Evolutionary conservation across 768 basidiomycete species (phyloP), one percentile per base, ranked within the genome.

Genomic region (Pleurotus eryngii): DNA sequence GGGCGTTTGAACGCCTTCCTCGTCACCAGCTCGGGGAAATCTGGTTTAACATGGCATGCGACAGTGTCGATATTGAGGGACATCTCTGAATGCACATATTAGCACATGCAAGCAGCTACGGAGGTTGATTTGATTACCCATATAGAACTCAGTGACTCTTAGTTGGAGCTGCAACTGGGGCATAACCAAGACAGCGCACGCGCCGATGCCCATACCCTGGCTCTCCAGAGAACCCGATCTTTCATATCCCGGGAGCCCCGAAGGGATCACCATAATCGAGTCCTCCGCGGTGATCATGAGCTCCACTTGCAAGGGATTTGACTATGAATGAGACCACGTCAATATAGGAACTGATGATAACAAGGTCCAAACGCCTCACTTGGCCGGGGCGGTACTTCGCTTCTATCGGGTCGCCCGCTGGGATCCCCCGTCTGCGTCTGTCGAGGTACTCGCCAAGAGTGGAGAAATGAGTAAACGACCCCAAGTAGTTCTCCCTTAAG

Each of bases 401-500:
- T 53, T 81, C 74, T 1, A 96, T 77, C 0, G 92, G 92, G 71
- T 98, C 95, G 4, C 95, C 95, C 12, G 86, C 75, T 9, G 83
- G 81, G 1, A 81, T 61, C 1, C 81, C 80, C 50, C 74, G 76
- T 45, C 74, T 77, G 42, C 84, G 80, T 64, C 85, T 89, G 54
- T 87, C 82, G 46, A 93, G 74, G 67, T 93, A 96, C 73, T 98
- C 96, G 18, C 80, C 81, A 42, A 93, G 76, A 0, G 92, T 97
- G 2, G 87, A 86, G 64, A 95, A 98, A 62, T 96, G 90, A 1
- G 94, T 97, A 71, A 97, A 98, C 4, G 84, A 80, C 9, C 96
- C 96, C 49, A 98, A 85, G 70, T 98, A 98, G 70, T 98, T 98
- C 65, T 96, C 93, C 46, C 89, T 85, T 57, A 97, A 66, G 40